phyloP scores from a whole-genome alignment of 495 filamentous ascomycete species.

The Xylaria telfairii region DNA sequence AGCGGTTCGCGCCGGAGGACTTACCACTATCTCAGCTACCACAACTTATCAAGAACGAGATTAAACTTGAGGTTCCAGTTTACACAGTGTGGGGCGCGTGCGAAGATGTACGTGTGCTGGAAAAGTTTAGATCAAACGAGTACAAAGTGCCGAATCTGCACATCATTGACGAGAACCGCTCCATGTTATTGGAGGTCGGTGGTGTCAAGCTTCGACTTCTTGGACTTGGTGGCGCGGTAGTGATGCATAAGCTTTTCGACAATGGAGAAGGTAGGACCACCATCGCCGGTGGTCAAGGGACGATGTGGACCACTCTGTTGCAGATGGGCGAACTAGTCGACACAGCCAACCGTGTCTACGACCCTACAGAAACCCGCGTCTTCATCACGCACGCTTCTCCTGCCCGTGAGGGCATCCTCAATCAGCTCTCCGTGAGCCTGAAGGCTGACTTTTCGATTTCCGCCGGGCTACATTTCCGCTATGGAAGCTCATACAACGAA shows the following conservation, averaged over 20 bases:
- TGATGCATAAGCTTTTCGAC: constrained; percentile 99
- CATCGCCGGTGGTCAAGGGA: constrained; percentile 97
- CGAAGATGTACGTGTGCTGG: constrained; percentile 96
- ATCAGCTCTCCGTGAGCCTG: constrained; percentile 95
- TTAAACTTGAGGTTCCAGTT: constrained; percentile 92
- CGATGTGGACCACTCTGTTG: constrained; percentile 98
- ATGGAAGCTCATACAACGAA: constrained; percentile 99
- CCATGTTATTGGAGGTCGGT: constrained; percentile 89
- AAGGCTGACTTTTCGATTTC: constrained; percentile 99
- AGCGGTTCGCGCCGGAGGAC: constrained; percentile 75
- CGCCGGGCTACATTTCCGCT: constrained; percentile 97
- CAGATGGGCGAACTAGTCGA: constrained; percentile 99
- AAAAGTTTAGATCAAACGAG: constrained; percentile 97
- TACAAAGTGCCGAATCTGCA: constrained; percentile 98
- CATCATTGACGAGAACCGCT: constrained; percentile 98
- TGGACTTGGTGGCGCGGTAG: constrained; percentile 93
- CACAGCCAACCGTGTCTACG: constrained; percentile 96
- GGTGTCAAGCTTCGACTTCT: constrained; percentile 95
- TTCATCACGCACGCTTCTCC: constrained; percentile 98
- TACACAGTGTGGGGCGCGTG: constrained; percentile 99
- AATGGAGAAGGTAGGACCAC: constrained; percentile 98
- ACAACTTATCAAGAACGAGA: constrained; percentile 84
- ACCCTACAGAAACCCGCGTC: constrained; percentile 96
- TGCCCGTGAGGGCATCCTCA: constrained; percentile 93
- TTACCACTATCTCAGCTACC: constrained; percentile 95